Evolutionary conservation across 192 early-diverging fungal species (phyloP), one percentile per base, ranked within the genome.

Genomic region (Chytriomyces sp.): DNA sequence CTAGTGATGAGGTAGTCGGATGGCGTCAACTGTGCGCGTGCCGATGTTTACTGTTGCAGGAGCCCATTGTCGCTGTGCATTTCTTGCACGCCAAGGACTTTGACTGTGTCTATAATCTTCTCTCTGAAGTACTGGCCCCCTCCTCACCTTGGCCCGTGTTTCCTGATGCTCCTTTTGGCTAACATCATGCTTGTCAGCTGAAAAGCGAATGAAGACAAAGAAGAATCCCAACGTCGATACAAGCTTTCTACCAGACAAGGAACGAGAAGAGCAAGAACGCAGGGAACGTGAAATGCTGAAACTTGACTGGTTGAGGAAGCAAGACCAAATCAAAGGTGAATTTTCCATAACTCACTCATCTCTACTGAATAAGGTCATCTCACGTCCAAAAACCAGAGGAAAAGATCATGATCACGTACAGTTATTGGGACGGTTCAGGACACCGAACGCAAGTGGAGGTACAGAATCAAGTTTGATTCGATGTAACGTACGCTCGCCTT

Each of bases 341-440:
- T n/a, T n/a, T n/a, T n/a, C n/a, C n/a, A n/a, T n/a, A n/a, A n/a
- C n/a, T n/a, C n/a, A n/a, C n/a, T n/a, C n/a, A n/a, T n/a, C n/a
- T n/a, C n/a, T n/a, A n/a, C n/a, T n/a, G n/a, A n/a, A n/a, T n/a
- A n/a, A n/a, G n/a, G n/a, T n/a, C n/a, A n/a, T n/a, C n/a, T n/a
- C n/a, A n/a, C n/a, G n/a, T 71, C 52, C 52, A 61, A 14, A 12
- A 8, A 5, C 1, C 36, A 87, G 85, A 89, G 52, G 91, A 98
- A 76, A 79, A 80, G 6, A 93, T 98, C 37, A 73, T 76, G 17
- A 90, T 98, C 58, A 95, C 94, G 19, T 98, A 96, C 75, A 91
- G 89, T 56, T 98, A 94, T 72, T 98, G 96, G 96, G 95, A 98
- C 74, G 96, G 96, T 19, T 86, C 89, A n/a, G 96, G 96, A 1